phyloP scores from a whole-genome alignment of 2,329 filamentous ascomycete species.

The Colletotrichum sp. region DNA sequence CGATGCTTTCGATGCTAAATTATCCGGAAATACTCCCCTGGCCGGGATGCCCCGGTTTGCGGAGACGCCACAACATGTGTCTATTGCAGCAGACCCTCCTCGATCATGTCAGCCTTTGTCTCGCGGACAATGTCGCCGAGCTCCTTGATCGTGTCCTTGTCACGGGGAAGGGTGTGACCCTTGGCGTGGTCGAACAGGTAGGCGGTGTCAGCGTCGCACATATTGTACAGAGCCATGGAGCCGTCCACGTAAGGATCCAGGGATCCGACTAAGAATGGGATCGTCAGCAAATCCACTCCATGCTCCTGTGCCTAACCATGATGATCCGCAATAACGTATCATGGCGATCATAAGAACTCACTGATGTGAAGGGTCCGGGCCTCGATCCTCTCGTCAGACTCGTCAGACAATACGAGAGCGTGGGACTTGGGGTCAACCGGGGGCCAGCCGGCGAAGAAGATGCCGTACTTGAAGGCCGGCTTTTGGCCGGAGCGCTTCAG shows the following conservation, averaged over 20 bases:
- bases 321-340: neutral
- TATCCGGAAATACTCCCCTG: neutral
- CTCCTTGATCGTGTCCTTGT: slow-evolving; percentile 52
- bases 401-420: slow-evolving; percentile 53
- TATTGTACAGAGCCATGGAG: slow-evolving; percentile 64
- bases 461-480: slow-evolving; percentile 49
- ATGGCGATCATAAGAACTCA: slow-evolving; percentile 31
- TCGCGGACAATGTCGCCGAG: slow-evolving; percentile 48
- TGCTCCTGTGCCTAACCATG: neutral
- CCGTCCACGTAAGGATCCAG: slow-evolving; percentile 67
- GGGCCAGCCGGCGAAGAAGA: slow-evolving; percentile 62
- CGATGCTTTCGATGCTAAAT: neutral
- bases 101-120: slow-evolving; percentile 17
- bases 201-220: slow-evolving; percentile 64
- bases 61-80: neutral
- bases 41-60: neutral
- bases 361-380: slow-evolving; percentile 58
- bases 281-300: slow-evolving; percentile 17
- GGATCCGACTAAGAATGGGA: slow-evolving; percentile 46
- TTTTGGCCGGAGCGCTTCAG: slow-evolving; percentile 22
- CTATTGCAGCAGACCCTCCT: slow-evolving; percentile 9
- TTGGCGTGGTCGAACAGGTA: slow-evolving; percentile 70
- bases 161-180: slow-evolving; percentile 66
- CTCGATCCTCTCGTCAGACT: slow-evolving; percentile 53
- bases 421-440: slow-evolving; percentile 49